Percentiles rank a stretch among this genome's conserved stretches.
These are phyloP conservation scores for Phytophthora citrophthora DNA, from an alignment of 352 stramenopile genomes.

Conservation along the genomic window DNA sequence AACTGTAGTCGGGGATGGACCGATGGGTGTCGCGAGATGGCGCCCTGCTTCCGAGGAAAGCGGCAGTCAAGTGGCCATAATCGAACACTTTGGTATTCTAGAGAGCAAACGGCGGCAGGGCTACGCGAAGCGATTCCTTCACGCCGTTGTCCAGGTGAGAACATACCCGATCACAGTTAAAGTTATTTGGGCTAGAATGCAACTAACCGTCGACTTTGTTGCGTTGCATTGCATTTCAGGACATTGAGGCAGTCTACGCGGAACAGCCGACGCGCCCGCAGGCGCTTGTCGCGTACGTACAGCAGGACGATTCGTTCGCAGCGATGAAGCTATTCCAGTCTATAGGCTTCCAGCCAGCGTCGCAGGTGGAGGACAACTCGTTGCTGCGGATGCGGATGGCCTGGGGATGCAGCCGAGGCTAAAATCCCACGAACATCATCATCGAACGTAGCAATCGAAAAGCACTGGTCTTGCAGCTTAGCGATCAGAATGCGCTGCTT, in stretches of 20 bases:
- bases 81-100: slow-evolving; percentile 70
- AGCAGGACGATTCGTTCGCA: slow-evolving; percentile 44
- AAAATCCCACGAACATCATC: background rate
- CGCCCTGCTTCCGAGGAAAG: slow-evolving; percentile 43
- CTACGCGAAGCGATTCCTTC: slow-evolving; percentile 59
- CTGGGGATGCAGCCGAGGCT: slow-evolving; percentile 26
- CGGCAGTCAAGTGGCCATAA: slow-evolving; percentile 46
- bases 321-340: slow-evolving; percentile 61
- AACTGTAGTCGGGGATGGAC: slow-evolving; percentile 66
- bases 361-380: slow-evolving; percentile 32
- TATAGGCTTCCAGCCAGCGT: slow-evolving; percentile 52
- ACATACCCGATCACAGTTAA: background rate
- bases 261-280: slow-evolving; percentile 37
- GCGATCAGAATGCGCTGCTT: background rate
- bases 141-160: slow-evolving; percentile 55
- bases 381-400: slow-evolving; percentile 41
- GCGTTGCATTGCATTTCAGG: slow-evolving; percentile 37
- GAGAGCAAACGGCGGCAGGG: slow-evolving; percentile 57
- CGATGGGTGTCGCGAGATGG: slow-evolving; percentile 68
- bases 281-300: slow-evolving; percentile 50
- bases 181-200: background rate
- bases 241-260: slow-evolving; percentile 51
- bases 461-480: background rate
- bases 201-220: slow-evolving; percentile 14
- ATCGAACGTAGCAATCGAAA: background rate